Evolutionary conservation across 805 yeast species (phyloP), one percentile per base, ranked within the genome.

Genomic region (Vanderwaltozyma verrucispora): DNA sequence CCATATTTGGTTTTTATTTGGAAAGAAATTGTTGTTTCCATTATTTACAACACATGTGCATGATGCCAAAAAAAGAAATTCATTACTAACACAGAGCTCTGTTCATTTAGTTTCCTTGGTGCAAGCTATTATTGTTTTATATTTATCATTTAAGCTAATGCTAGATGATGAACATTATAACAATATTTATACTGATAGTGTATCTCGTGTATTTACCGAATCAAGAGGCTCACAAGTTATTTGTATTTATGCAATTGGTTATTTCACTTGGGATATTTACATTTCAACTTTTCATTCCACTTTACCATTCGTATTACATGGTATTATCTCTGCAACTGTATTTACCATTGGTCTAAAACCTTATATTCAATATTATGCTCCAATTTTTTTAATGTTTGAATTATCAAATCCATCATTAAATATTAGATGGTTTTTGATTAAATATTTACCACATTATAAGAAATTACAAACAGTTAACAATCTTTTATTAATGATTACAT

Each of bases 361-460:
- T 12, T 85, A 75, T 60, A 71, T 83, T 51, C 73, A 77, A 62
- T 85, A 87, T 44, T 77, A 76, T 65, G 74, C 82, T 15, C 88
- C 94, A 3, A 74, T 76, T 9, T 87, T 87, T 55, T 67, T 88
- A 50, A 58, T 82, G 46, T 87, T 82, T 60, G 96, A 87, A 63
- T 68, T 80, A 39, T 80, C 92, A 29, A 84, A 95, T 13, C 95
- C 96, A 12, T 86, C 86, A 59, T 84, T 87, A 44, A 88, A 87
- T 60, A 54, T 83, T 48, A 78, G 89, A 61, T 87, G 95, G 95
- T 85, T 81, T 58, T 77, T 84, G 15, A 43, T 48, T 32, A 53
- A 58, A 35, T 58, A 46, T 32, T 38, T 47, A 23, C 53, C 53
- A 18, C 33, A 32, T 12, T 40, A 44, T n/a, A 48, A 40, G 10